Conservation (phyloP, 306 rosid genomes). For the Hylodesmum podocarpum region DNA sequence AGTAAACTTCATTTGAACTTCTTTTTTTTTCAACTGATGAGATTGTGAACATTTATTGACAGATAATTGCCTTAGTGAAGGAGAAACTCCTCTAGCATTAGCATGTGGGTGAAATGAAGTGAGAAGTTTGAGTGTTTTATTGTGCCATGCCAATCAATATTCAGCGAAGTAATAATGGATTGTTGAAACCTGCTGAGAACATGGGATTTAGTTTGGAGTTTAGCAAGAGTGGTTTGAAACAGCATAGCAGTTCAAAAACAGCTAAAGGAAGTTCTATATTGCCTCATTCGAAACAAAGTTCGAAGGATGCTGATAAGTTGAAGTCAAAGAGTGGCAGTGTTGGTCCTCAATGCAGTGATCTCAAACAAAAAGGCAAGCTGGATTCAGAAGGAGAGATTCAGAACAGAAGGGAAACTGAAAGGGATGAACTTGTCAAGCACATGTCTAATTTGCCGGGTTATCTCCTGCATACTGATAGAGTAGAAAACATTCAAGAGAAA, state of each 20-base stretch:
- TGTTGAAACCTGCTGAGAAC: slow-evolving; percentile 44
- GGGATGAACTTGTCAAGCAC: slow-evolving; percentile 87
- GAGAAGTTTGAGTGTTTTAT: slow-evolving; percentile 29
- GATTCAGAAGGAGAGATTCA: slow-evolving; percentile 28
- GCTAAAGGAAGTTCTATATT: slow-evolving; percentile 43
- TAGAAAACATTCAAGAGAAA: slow-evolving; percentile 62
- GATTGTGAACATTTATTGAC: slow-evolving; percentile 19
- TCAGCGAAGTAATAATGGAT: slow-evolving; percentile 32
- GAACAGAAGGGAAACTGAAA: slow-evolving; percentile 35
- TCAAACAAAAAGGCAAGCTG: slow-evolving; percentile 36
- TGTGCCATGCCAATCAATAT: slow-evolving; percentile 36
- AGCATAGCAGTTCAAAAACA: slow-evolving; percentile 44
- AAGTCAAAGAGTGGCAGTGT: slow-evolving; percentile 48
- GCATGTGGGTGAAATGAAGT: slow-evolving; percentile 29
- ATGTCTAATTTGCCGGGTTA: slow-evolving; percentile 89
- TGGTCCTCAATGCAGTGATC: slow-evolving; percentile 36
- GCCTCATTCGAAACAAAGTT: slow-evolving; percentile 38
- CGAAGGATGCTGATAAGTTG: slow-evolving; percentile 42
- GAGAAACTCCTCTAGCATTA: slow-evolving; percentile 9
- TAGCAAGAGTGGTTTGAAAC: slow-evolving; percentile 46
- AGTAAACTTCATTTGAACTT: neutral
- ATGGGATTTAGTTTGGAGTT: slow-evolving; percentile 62
- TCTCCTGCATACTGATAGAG: slow-evolving; percentile 54
- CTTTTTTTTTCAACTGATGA: neutral
- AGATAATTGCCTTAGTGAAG: slow-evolving; percentile 12